Conservation (phyloP, 2,329 filamentous ascomycete species). For the Epichloe gansuensis region DNA sequence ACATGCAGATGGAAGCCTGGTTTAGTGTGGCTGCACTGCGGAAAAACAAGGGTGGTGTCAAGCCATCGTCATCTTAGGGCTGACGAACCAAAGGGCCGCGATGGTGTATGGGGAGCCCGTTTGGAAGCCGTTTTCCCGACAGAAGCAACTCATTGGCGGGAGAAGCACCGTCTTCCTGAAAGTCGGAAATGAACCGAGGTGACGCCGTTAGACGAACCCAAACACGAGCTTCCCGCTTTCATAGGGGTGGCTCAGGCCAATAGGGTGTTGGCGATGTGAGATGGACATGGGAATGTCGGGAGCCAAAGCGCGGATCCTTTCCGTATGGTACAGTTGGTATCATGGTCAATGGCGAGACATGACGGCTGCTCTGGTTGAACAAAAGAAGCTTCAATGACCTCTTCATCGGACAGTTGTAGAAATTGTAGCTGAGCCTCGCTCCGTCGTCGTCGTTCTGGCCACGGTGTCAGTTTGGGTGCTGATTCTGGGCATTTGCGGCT, state of each 20-base stretch:
- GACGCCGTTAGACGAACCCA: not conserved
- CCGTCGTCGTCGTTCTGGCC: too few species aligned
- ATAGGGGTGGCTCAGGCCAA: not conserved
- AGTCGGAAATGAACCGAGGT: conserved; percentile 1
- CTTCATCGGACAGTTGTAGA: too few species aligned
- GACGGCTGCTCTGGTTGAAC: not conserved
- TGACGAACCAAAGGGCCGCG: conserved; percentile 5
- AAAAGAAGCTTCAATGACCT: too few species aligned
- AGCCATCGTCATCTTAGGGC: conserved; percentile 5
- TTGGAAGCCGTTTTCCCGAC: conserved; percentile 2
- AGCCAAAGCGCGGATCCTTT: not conserved
- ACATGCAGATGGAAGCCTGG: not conserved
- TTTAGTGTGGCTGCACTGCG: not conserved
- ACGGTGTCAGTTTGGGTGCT: too few species aligned
- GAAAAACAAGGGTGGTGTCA: not conserved
- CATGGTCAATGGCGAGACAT: not conserved
- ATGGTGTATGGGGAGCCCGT: not conserved
- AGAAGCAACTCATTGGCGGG: not conserved
- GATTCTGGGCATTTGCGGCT: too few species aligned
- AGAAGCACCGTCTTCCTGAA: not conserved
- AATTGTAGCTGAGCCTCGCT: too few species aligned
- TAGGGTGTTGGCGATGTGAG: not conserved
- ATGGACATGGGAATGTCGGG: not conserved
- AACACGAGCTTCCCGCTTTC: conserved; percentile 2
- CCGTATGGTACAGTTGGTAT: not conserved